Percentiles rank a stretch among this genome's conserved stretches.
phyloP scores from a whole-genome alignment of 129 eudicot genomes.

The Lactuca saligna region DNA sequence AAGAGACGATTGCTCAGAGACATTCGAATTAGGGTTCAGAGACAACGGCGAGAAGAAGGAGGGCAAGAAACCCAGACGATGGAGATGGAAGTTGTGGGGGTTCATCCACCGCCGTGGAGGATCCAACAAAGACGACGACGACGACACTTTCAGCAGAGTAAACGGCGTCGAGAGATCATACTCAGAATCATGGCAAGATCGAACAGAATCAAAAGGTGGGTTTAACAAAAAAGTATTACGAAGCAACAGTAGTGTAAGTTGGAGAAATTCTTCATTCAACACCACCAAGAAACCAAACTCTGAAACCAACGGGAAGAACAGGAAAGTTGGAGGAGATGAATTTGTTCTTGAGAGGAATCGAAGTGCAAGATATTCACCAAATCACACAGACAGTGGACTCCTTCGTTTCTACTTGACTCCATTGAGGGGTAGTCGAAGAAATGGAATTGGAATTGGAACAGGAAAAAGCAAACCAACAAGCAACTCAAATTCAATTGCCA shows the following conservation, averaged over 20 bases:
- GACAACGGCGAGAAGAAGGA: constrained; percentile 63
- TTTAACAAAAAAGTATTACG: constrained; percentile 49
- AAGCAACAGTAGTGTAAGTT: constrained; percentile 90
- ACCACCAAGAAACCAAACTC: constrained; percentile 47
- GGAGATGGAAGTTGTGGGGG: constrained; percentile 93
- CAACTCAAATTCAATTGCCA: constrained; percentile 55
- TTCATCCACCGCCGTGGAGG: constrained; percentile 56
- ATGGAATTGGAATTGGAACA: constrained; percentile 34
- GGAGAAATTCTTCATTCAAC: constrained; percentile 67
- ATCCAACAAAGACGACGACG: constrained; percentile 54
- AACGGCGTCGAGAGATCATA: constrained; percentile 81
- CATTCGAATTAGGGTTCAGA: constrained; percentile 63
- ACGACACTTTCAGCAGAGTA: constrained; percentile 41
- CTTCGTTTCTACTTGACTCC: constrained; percentile 81
- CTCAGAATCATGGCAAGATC: constrained; percentile 89
- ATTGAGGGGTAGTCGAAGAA: constrained; percentile 65
- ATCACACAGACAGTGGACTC: constrained; percentile 63
- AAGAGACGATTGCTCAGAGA: constrained; percentile 76
- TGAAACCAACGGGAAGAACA: constrained; percentile 51
- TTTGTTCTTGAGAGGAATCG: constrained; percentile 76
- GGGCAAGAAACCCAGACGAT: constrained; percentile 56
- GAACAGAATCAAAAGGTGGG: constrained; percentile 46
- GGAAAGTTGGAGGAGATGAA: constrained; percentile 46
- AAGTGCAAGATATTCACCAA: constrained; percentile 84
- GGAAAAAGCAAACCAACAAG: constrained; percentile 46